Percentiles rank a stretch among this genome's conserved stretches.
These are phyloP conservation scores for Sordariomycetes sp. DNA, from an alignment of 2,329 filamentous ascomycete species.

Conservation along the genomic window DNA sequence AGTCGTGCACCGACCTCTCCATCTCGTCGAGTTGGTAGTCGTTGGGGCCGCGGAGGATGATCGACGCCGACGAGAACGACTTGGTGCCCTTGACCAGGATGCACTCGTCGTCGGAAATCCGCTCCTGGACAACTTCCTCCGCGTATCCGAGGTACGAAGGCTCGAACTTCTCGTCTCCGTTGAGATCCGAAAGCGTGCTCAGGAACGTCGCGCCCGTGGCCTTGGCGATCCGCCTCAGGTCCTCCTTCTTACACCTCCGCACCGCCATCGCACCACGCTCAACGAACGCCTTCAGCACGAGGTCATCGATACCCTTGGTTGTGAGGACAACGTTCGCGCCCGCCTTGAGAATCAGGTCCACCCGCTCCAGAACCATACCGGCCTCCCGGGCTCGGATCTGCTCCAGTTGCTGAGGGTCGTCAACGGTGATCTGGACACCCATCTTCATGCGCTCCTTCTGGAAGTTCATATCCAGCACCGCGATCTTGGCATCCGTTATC, in stretches of 20 bases:
- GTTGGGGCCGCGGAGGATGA: slow-evolving; percentile 91
- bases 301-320: slow-evolving; percentile 96
- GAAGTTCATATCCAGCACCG: slow-evolving; percentile 92
- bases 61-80: slow-evolving; percentile 83
- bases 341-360: slow-evolving; percentile 96
- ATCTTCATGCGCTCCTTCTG: slow-evolving; percentile 99
- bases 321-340: slow-evolving; percentile 94
- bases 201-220: slow-evolving; percentile 90
- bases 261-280: slow-evolving; percentile 95
- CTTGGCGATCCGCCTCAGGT: slow-evolving; percentile 88
- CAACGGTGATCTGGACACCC: slow-evolving; percentile 94
- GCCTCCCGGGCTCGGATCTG: slow-evolving; percentile 91
- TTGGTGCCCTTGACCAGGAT: slow-evolving; percentile 96
- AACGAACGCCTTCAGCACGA: slow-evolving; percentile 88
- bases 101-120: slow-evolving; percentile 97
- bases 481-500: slow-evolving; percentile 90
- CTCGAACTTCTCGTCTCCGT: slow-evolving; percentile 96
- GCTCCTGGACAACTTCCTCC: slow-evolving; percentile 95
- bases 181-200: slow-evolving; percentile 88
- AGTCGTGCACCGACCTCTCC: slow-evolving; percentile 97
- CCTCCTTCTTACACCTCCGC: slow-evolving; percentile 96
- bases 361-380: slow-evolving; percentile 83
- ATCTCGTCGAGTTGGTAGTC: slow-evolving; percentile 97
- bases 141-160: slow-evolving; percentile 79
- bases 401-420: slow-evolving; percentile 93